Conservation (phyloP, 208 protist genomes). For the Lotmaria passim region DNA sequence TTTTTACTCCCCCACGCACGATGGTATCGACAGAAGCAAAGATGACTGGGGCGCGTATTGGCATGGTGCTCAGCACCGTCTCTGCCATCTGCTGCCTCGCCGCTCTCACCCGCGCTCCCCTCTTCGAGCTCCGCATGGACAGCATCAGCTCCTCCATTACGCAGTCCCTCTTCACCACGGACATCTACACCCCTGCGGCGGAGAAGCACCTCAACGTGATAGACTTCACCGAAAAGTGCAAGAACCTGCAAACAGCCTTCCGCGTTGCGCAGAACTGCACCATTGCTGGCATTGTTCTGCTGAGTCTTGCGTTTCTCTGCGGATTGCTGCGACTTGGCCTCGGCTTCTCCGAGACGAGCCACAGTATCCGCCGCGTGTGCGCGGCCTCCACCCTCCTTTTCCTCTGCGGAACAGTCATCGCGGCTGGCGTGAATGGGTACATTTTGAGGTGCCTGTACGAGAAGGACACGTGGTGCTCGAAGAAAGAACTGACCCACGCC, state of each 20-base stretch:
- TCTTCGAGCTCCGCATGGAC: conserved; percentile 25
- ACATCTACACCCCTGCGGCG: conserved; percentile 31
- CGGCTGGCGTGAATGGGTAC: conserved; percentile 12
- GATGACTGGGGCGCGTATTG: conserved; percentile 16
- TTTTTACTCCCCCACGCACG: neutral
- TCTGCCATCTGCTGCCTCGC: conserved; percentile 11
- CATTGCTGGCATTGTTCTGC: conserved; percentile 11
- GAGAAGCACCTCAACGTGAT: conserved; percentile 26
- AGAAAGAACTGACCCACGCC: neutral
- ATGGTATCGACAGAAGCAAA: conserved; percentile 22
- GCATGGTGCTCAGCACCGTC: conserved; percentile 16
- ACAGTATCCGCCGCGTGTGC: conserved; percentile 23
- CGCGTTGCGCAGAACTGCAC: conserved; percentile 21
- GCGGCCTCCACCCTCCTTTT: conserved; percentile 21
- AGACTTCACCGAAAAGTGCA: conserved; percentile 29
- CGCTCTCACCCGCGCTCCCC: conserved; percentile 10
- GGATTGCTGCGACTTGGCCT: conserved; percentile 23
- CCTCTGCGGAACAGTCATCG: conserved; percentile 7
- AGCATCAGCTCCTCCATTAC: conserved; percentile 34
- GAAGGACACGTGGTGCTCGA: conserved; percentile 23
- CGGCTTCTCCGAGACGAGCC: conserved; percentile 20
- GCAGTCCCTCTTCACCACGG: conserved; percentile 39
- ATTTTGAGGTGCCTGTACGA: conserved; percentile 29
- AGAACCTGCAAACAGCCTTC: conserved; percentile 29
- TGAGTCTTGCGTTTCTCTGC: conserved; percentile 21